phyloP scores from a whole-genome alignment of 1,139 yeast genomes.

The Zygosaccharomyces sapae region DNA sequence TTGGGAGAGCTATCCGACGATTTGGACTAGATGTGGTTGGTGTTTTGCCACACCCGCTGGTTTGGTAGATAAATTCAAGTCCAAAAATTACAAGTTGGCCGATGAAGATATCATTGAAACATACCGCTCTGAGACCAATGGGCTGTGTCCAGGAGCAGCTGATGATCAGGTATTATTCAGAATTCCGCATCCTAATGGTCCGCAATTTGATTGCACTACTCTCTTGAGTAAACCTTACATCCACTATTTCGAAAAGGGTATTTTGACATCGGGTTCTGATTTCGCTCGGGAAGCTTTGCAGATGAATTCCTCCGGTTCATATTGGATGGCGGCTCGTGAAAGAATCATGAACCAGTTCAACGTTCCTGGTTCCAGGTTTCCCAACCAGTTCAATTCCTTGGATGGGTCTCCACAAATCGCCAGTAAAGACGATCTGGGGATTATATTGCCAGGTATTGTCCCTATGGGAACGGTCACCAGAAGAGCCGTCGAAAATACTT shows the following conservation, averaged over 20 bases:
- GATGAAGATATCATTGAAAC: constrained; percentile 19
- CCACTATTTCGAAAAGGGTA: constrained; percentile 67
- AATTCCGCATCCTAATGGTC: constrained; percentile 91
- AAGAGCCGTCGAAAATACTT: constrained; percentile 93
- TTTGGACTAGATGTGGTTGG: constrained; percentile 88
- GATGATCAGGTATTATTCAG: constrained; percentile 44
- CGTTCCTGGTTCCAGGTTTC: constrained; percentile 45
- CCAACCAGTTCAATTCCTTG: constrained; percentile 24
- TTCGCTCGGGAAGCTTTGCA: constrained; percentile 74
- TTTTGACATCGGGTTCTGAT: constrained; percentile 64
- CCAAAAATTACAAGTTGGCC: constrained; percentile 49
- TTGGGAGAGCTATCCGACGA: constrained; percentile 81
- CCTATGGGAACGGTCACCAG: constrained; percentile 97
- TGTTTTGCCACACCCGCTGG: constrained; percentile 59
- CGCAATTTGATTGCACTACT: constrained; percentile 66
- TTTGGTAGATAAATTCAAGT: constrained; percentile 41
- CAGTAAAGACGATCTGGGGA: constrained; percentile 46
- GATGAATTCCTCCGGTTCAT: constrained; percentile 75
- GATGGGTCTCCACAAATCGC: constrained; percentile 29
- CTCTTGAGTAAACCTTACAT: constrained; percentile 75
- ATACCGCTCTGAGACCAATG: constrained; percentile 12
- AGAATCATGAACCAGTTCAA: constrained; percentile 84
- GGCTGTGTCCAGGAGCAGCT: not conserved
- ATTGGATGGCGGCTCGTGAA: constrained; percentile 90
- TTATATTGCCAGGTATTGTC: constrained; percentile 76